Conservation (phyloP, 1,284 basidiomycete species). For the Rhodotorula sp. region DNA sequence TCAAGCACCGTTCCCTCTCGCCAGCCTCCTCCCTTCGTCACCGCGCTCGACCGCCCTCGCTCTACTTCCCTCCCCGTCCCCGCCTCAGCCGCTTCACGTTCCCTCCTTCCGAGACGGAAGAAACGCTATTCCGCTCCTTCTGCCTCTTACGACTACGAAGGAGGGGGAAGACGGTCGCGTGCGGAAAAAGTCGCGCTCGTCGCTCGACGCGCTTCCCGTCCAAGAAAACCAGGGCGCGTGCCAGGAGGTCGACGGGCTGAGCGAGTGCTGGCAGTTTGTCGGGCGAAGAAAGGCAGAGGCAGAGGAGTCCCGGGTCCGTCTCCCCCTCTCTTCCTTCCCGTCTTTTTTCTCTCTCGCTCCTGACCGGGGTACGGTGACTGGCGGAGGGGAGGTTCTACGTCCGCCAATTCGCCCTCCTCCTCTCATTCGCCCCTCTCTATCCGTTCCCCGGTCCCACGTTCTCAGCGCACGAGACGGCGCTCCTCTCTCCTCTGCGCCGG, state of each 20-base stretch:
- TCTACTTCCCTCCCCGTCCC: too few species aligned
- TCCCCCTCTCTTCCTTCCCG: background rate
- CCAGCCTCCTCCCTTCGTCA: background rate
- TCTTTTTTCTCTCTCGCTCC: background rate
- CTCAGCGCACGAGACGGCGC: background rate
- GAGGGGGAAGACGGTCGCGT: too few species aligned
- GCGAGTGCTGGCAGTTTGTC: background rate
- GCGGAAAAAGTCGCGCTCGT: background rate
- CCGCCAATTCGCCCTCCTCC: constrained; percentile 3
- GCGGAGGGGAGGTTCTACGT: background rate
- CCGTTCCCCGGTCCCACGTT: background rate
- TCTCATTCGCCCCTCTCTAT: background rate
- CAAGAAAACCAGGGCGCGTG: too few species aligned
- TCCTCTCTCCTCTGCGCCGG: background rate
- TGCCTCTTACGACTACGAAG: background rate
- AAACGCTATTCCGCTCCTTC: background rate
- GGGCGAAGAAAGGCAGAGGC: background rate
- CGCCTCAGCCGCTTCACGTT: background rate
- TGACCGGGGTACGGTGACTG: background rate
- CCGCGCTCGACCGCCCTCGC: background rate
- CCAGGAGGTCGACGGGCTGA: too few species aligned
- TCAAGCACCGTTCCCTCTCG: background rate
- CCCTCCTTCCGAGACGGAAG: background rate
- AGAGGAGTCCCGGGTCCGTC: background rate
- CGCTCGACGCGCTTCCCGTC: too few species aligned